Percentiles rank a stretch among this genome's conserved stretches.
phyloP scores from a whole-genome alignment of 2,329 filamentous ascomycete species.

The Colletotrichum navitas region DNA sequence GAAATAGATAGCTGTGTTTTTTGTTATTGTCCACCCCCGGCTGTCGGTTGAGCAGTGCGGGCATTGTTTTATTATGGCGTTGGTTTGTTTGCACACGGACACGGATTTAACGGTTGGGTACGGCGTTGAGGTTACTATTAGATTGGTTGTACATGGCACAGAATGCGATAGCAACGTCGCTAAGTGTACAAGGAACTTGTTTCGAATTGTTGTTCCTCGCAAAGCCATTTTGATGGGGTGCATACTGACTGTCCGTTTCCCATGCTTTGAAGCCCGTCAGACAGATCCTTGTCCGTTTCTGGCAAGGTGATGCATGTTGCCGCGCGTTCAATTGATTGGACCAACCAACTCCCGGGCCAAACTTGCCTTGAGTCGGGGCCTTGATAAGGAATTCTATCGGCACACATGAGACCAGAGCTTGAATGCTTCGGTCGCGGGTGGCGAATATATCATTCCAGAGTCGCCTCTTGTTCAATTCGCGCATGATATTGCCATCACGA shows the following conservation, averaged over 20 bases:
- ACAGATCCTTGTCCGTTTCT: slow-evolving; percentile 27
- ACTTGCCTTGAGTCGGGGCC: slow-evolving; percentile 32
- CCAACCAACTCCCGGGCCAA: slow-evolving; percentile 12
- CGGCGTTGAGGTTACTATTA: slow-evolving; percentile 24
- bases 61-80: slow-evolving; percentile 30
- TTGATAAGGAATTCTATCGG: slow-evolving; percentile 19
- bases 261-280: neutral
- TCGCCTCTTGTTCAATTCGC: neutral
- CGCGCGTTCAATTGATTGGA: slow-evolving; percentile 38
- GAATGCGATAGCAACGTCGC: slow-evolving; percentile 27
- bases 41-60: neutral
- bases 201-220: neutral
- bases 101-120: slow-evolving; percentile 15
- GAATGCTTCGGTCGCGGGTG: slow-evolving; percentile 13
- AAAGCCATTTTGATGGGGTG: neutral
- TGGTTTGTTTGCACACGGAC: slow-evolving; percentile 1
- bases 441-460: slow-evolving; percentile 7
- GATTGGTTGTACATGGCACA: slow-evolving; percentile 32
- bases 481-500: neutral
- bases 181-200: slow-evolving; percentile 12
- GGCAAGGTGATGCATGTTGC: slow-evolving; percentile 38
- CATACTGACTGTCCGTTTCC: neutral
- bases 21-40: neutral
- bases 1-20: slow-evolving; percentile 47
- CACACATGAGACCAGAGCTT: slow-evolving; percentile 8